Evolutionary conservation across 768 basidiomycete species (phyloP).

Genomic region (Suillus bovinus): DNA sequence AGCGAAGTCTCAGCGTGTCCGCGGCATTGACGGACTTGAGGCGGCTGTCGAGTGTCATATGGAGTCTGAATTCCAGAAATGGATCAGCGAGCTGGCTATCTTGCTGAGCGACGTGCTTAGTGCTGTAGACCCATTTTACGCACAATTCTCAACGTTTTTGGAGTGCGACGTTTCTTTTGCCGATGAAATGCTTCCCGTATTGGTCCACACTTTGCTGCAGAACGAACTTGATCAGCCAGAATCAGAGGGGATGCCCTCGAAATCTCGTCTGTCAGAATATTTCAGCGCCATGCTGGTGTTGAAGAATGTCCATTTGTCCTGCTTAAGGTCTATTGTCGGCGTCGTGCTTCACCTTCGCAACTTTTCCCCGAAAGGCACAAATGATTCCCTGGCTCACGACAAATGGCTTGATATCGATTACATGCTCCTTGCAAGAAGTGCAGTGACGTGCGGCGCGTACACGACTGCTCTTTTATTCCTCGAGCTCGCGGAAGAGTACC

Average conservation of each 20-base stretch:
- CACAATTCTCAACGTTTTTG: conserved; percentile 63
- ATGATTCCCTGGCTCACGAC: conserved; percentile 56
- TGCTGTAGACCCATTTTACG: conserved; percentile 59
- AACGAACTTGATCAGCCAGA: conserved; percentile 18
- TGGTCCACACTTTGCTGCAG: conserved; percentile 70
- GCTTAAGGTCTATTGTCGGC: conserved; percentile 61
- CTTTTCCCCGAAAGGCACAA: conserved; percentile 44
- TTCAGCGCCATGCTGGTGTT: conserved; percentile 26
- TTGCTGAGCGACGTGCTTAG: conserved; percentile 63
- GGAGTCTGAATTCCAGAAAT: conserved; percentile 53
- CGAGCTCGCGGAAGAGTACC: conserved; percentile 69
- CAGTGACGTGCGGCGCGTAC: conserved; percentile 79
- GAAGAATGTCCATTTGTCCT: conserved; percentile 43
- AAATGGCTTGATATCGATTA: conserved; percentile 84
- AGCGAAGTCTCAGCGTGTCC: conserved; percentile 31
- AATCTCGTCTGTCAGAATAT: conserved; percentile 25
- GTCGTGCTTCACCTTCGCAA: conserved; percentile 79
- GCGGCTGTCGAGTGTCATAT: conserved; percentile 35
- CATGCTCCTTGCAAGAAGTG: conserved; percentile 66
- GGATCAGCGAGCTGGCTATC: conserved; percentile 61
- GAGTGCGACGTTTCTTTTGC: conserved; percentile 57
- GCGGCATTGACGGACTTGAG: conserved; percentile 39
- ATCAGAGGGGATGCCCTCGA: conserved; percentile 7
- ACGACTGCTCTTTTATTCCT: conserved; percentile 90
- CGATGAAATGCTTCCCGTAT: conserved; percentile 65